Evolutionary conservation across 257 asterid genomes (phyloP).

Genomic region (Mitragyna speciosa): DNA sequence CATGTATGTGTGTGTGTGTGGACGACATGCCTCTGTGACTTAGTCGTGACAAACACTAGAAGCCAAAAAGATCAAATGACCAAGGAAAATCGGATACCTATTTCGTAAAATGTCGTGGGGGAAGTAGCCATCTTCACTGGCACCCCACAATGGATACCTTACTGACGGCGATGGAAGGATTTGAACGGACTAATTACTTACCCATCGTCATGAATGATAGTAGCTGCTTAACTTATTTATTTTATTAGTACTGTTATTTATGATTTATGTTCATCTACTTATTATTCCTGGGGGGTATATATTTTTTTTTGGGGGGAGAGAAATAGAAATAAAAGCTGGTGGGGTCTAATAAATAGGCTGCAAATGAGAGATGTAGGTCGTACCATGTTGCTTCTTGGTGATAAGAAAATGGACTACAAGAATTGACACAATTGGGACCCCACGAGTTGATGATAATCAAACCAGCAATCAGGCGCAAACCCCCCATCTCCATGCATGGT

Average conservation of each 20-base stretch:
- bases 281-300: no score
- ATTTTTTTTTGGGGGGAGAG: no score
- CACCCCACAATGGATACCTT: not conserved
- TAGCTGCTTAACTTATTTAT: not conserved
- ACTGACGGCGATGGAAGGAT: not conserved
- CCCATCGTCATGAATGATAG: not conserved
- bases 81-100: not conserved
- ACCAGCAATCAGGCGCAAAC: slow-evolving; percentile 23
- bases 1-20: no score
- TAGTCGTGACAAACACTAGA: not conserved
- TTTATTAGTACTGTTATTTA: not conserved
- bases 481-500: not conserved
- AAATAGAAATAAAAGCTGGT: not conserved
- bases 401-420: slow-evolving; percentile 25
- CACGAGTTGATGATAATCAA: slow-evolving; percentile 13
- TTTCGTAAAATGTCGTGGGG: not conserved
- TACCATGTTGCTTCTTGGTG: not conserved
- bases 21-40: not conserved
- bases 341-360: not conserved
- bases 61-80: not conserved
- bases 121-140: not conserved
- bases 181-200: not conserved
- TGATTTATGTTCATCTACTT: not conserved
- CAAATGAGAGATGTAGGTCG: slow-evolving; percentile 4
- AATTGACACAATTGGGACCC: slow-evolving; percentile 24